phyloP scores from a whole-genome alignment of 1,284 basidiomycete species.

The Apiotrichum sp. region DNA sequence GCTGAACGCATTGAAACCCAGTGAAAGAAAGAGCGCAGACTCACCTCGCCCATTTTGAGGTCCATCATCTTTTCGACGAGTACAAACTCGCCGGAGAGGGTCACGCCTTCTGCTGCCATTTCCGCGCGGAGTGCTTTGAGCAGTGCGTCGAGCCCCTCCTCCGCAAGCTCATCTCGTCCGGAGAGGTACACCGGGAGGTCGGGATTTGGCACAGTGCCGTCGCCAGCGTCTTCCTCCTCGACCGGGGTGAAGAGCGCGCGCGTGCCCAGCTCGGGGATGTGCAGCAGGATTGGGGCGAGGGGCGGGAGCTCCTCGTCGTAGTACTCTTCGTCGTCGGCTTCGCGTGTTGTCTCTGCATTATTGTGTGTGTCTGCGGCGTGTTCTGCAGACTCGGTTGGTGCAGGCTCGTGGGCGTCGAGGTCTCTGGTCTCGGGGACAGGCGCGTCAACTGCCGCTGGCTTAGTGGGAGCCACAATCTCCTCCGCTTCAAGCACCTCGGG shows the following conservation, averaged over 20 bases:
- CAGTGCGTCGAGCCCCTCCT: constrained; percentile 26
- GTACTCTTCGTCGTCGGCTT: not conserved
- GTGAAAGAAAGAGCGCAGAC: constrained; percentile 11
- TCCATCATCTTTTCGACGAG: constrained; percentile 42
- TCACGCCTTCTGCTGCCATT: constrained; percentile 20
- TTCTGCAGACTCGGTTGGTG: too few relatives aligned
- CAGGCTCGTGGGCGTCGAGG: too few relatives aligned
- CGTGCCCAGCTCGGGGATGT: constrained; percentile 23
- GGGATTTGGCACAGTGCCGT: constrained; percentile 5
- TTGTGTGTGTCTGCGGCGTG: too few relatives aligned
- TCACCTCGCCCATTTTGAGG: constrained; percentile 67
- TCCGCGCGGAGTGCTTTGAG: constrained; percentile 25
- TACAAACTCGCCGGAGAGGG: constrained; percentile 25
- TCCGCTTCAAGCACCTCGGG: not conserved
- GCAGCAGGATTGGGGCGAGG: constrained; percentile 28
- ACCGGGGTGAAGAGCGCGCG: constrained; percentile 26
- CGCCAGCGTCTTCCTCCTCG: constrained; percentile 15
- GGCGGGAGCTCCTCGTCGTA: constrained; percentile 12
- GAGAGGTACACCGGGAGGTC: constrained; percentile 24
- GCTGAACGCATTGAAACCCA: not conserved
- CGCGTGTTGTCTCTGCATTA: too few relatives aligned
- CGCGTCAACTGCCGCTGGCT: too few relatives aligned
- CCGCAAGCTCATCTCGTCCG: constrained; percentile 27
- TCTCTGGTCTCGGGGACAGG: too few relatives aligned
- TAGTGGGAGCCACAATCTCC: too few relatives aligned